A percentile compares a stretch with the other conserved stretches of the same genome.
Evolutionary conservation across 371 early-diverging fungal species (phyloP).

Genomic region (Sporodiniella umbellata): DNA sequence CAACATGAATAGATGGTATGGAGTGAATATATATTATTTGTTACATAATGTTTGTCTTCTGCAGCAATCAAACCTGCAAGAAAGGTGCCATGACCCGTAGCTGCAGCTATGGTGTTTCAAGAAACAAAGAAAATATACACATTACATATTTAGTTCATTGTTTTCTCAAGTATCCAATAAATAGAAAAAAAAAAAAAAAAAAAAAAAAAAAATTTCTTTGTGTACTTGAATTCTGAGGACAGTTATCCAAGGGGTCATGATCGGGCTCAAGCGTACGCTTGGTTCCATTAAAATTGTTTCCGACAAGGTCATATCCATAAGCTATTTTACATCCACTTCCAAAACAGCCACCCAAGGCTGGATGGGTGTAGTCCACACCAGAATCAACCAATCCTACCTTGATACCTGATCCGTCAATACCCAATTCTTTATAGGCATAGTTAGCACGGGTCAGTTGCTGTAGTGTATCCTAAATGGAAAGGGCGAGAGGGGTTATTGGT

Average conservation of each 20-base stretch:
- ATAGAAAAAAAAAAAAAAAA: background rate
- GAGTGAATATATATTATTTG: too few species aligned
- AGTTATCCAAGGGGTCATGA: conserved; percentile 33
- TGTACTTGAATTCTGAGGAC: conserved; percentile 25
- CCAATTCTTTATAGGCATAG: conserved; percentile 13
- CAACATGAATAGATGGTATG: too few species aligned
- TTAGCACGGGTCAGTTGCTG: conserved; percentile 17
- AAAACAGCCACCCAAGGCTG: conserved; percentile 70
- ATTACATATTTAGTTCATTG: too few species aligned
- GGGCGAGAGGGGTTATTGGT: too few species aligned
- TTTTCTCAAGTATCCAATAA: too few species aligned
- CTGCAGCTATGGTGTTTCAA: conserved; percentile 24
- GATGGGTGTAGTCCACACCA: conserved; percentile 65
- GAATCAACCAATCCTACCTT: conserved; percentile 43
- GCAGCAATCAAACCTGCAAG: conserved; percentile 61
- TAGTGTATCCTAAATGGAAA: conserved; percentile 23
- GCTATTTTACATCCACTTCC: conserved; percentile 58
- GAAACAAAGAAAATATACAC: too few species aligned
- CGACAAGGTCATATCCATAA: conserved; percentile 65
- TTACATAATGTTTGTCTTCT: conserved; percentile 35
- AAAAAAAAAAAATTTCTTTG: background rate
- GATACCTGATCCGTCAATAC: conserved; percentile 25
- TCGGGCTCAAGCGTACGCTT: conserved; percentile 14
- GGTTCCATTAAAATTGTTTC: conserved; percentile 41
- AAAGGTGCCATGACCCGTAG: conserved; percentile 42